phyloP scores from a whole-genome alignment of 371 early-diverging fungal genomes.

The Apophysomyces sp. region DNA sequence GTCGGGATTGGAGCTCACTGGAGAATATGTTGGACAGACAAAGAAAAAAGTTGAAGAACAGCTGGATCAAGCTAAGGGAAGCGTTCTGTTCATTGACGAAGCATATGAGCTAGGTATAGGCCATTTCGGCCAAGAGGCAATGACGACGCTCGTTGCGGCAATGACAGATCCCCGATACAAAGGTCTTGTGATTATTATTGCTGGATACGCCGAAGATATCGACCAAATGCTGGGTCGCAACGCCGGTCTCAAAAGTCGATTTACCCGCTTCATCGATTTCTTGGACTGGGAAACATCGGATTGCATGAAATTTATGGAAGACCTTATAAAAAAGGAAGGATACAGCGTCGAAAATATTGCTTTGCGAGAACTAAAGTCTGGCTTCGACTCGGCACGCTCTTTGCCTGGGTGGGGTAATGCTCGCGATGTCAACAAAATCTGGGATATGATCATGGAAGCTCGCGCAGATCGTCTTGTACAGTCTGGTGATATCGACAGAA shows the following conservation, averaged over 20 bases:
- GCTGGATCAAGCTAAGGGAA: neutral
- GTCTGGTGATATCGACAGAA: neutral
- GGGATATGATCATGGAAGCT: neutral
- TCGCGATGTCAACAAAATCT: neutral
- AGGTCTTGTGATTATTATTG: neutral
- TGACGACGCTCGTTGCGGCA: neutral
- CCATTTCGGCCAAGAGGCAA: neutral
- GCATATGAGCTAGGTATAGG: neutral
- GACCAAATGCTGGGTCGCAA: neutral
- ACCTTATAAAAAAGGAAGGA: neutral
- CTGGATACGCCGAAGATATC: neutral
- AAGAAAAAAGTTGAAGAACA: neutral
- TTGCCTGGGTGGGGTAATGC: neutral
- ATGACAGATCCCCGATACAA: neutral
- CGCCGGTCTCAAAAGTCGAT: neutral
- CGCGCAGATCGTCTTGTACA: neutral
- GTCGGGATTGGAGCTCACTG: neutral
- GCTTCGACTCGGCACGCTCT: neutral
- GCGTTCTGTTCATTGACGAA: neutral
- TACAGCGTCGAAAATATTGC: neutral
- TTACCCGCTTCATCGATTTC: neutral
- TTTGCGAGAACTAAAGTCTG: neutral
- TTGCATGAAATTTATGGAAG: neutral
- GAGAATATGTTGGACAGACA: neutral
- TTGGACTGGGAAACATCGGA: neutral